Percentiles rank a stretch among this genome's conserved stretches.
Evolutionary conservation across 2,329 filamentous ascomycete species (phyloP).

Genomic region (Penicillium corylophilum): DNA sequence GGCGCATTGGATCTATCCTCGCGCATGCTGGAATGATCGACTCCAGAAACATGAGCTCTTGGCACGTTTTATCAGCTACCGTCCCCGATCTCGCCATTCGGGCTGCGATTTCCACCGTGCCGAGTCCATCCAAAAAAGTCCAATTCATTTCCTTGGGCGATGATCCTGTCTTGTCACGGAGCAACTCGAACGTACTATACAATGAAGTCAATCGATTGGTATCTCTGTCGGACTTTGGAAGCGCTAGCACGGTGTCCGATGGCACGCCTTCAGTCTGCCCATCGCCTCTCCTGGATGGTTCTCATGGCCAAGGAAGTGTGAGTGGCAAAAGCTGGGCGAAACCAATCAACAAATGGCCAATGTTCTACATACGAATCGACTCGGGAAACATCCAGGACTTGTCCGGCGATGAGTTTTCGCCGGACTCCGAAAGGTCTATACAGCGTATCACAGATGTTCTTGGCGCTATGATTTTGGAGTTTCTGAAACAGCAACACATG

Average conservation of each 20-base stretch:
- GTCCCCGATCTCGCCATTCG: slow-evolving; percentile 61
- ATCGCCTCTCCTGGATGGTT: slow-evolving; percentile 26
- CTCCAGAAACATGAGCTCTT: slow-evolving; percentile 54
- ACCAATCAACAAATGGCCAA: slow-evolving; percentile 77
- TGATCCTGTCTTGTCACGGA: slow-evolving; percentile 58
- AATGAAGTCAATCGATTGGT: slow-evolving; percentile 78
- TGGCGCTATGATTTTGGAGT: slow-evolving; percentile 67
- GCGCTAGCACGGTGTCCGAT: slow-evolving; percentile 47
- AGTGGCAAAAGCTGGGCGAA: slow-evolving; percentile 57
- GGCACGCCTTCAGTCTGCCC: slow-evolving; percentile 5
- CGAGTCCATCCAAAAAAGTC: slow-evolving; percentile 67
- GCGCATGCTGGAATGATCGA: slow-evolving; percentile 64
- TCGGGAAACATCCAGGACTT: slow-evolving; percentile 44
- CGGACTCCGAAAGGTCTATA: slow-evolving; percentile 47
- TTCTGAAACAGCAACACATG: slow-evolving; percentile 71
- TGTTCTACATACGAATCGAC: slow-evolving; percentile 77
- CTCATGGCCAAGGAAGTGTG: slow-evolving; percentile 39
- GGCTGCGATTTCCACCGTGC: slow-evolving; percentile 69
- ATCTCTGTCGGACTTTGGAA: slow-evolving; percentile 72
- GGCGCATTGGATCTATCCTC: slow-evolving; percentile 54
- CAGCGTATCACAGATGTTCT: slow-evolving; percentile 64
- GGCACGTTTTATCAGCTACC: slow-evolving; percentile 70
- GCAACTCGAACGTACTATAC: slow-evolving; percentile 66
- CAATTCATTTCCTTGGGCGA: slow-evolving; percentile 84
- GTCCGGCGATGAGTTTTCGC: slow-evolving; percentile 33